Conservation (phyloP, 371 early-diverging fungal genomes). For the Dichotomocladium elegans region DNA sequence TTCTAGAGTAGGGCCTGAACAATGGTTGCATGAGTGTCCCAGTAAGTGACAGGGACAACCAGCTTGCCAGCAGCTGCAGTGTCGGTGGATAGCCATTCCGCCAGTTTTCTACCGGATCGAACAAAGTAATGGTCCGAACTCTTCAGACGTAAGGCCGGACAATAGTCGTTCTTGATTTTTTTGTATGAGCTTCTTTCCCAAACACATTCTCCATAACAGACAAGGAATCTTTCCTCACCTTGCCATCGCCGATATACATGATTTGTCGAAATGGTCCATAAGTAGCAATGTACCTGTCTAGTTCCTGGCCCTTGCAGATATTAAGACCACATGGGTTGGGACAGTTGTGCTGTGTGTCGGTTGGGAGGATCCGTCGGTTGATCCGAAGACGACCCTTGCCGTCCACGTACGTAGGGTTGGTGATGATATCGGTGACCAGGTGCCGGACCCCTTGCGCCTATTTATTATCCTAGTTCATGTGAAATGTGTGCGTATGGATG, state of each 20-base stretch:
- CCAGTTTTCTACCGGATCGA: constrained; percentile 12
- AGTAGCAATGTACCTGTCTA: constrained; percentile 24
- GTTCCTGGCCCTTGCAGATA: constrained; percentile 68
- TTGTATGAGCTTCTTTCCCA: background rate
- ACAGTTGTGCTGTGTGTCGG: constrained; percentile 58
- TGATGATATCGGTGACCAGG: constrained; percentile 59
- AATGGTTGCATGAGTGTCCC: constrained; percentile 15
- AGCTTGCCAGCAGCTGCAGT: constrained; percentile 6
- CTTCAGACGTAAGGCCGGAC: constrained; percentile 34
- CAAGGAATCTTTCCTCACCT: constrained; percentile 12
- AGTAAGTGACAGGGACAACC: constrained; percentile 15
- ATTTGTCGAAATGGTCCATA: constrained; percentile 26
- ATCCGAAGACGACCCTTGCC: constrained; percentile 51
- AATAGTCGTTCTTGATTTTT: constrained; percentile 33
- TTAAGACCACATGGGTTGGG: constrained; percentile 63
- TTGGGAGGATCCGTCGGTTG: constrained; percentile 39
- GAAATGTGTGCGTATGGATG: too few species aligned
- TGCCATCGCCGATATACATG: constrained; percentile 45
- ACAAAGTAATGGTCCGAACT: constrained; percentile 22
- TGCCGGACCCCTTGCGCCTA: constrained; percentile 55
- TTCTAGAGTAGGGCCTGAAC: constrained; percentile 3
- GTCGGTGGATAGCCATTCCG: constrained; percentile 7
- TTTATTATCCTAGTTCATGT: too few species aligned
- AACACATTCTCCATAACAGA: background rate
- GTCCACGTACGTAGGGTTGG: constrained; percentile 67